Evolutionary conservation across 225 moss, liverwort and hornwort species (phyloP), one percentile per base, ranked within the genome.

Genomic region (Sphagnum contortum): DNA sequence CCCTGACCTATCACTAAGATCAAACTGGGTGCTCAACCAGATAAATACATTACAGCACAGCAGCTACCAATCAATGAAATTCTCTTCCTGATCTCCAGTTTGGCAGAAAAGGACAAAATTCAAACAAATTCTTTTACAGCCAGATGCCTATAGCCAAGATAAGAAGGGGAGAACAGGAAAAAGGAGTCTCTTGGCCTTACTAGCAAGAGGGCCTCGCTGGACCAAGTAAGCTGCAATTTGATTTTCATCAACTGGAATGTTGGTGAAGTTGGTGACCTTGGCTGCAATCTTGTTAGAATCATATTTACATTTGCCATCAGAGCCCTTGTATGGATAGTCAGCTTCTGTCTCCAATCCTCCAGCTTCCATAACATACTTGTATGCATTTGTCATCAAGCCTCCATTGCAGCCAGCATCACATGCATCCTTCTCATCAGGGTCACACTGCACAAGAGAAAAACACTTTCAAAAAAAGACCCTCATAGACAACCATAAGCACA

Each of bases 311-410:
- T 85, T 77, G 46, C 88, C 90, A 45, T 82, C 90, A 9, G 55
- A 71, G 8, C 90, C 90, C 47, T 80, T 85, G 73, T 90, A 90
- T 12, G 90, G 87, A 45, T 90, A 90, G 29, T 90, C 90, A 13
- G 85, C 66, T 66, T 90, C 90, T 58, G 80, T 57, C 59, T 88
- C 85, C 70, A 90, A 72, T 13, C 90, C 90, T 76, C 90, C 90
- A 10, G 88, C 79, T 50, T 87, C 76, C 48, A 88, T 79, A 12
- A 88, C 88, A 49, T 90, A 90, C 48, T 83, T 75, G 65, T 90
- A 90, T 6, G 90, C 90, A 52, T 83, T 90, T 3, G 88, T 90
- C 90, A 90, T 90, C 60, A 90, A 71, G 57, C 90, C 90, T 48
- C 90, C 90, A 50, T 74, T 74, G 66, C 90, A 90, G 12, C 90